These are phyloP conservation scores for Leishmania arabica DNA, from an alignment of 208 protist species.

Conservation along the genomic window DNA sequence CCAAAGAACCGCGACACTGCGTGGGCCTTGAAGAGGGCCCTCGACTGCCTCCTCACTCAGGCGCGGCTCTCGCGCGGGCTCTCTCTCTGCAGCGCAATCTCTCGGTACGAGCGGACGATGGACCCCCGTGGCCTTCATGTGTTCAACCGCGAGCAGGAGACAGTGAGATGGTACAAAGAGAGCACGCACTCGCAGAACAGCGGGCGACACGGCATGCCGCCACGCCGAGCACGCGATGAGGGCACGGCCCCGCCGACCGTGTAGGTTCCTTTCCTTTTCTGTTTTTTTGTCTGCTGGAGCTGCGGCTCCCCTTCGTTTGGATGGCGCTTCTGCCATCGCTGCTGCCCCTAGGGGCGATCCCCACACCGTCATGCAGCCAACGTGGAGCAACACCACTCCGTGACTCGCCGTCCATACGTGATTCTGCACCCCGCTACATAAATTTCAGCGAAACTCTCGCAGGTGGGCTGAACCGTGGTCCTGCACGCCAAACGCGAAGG, in stretches of 20 bases:
- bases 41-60: too few species aligned
- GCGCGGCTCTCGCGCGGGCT: too few species aligned
- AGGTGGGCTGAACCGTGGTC: too few species aligned
- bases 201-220: too few species aligned
- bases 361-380: background rate
- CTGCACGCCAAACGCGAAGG: background rate
- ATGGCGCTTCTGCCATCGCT: background rate
- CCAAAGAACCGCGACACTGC: too few species aligned
- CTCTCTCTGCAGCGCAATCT: too few species aligned
- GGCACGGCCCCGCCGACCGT: background rate
- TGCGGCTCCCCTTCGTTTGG: background rate
- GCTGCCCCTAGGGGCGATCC: background rate
- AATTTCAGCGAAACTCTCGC: background rate
- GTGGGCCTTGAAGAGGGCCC: too few species aligned
- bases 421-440: background rate
- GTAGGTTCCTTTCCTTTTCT: too few species aligned
- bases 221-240: background rate
- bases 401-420: background rate
- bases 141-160: background rate
- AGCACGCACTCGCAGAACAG: background rate
- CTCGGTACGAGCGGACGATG: background rate
- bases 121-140: too few species aligned
- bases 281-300: background rate
- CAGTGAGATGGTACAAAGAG: too few species aligned
- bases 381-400: background rate